Evolutionary conservation across 2,329 filamentous ascomycete species (phyloP).

Genomic region (Exophiala calicioides): DNA sequence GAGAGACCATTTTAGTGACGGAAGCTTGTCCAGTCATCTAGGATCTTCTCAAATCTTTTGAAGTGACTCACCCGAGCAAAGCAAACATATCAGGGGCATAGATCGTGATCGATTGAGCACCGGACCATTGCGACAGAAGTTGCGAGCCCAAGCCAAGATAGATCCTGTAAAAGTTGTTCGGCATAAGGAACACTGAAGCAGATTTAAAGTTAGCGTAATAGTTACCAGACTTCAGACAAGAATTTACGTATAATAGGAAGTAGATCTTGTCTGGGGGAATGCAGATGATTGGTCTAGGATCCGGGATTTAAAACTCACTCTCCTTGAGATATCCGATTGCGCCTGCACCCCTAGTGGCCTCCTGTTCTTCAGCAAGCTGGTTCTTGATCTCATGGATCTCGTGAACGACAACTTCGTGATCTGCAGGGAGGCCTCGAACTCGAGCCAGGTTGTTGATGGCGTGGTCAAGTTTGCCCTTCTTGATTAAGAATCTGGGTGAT

Average conservation of each 20-base stretch:
- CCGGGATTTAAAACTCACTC: no score
- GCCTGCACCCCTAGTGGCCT: conserved; percentile 67
- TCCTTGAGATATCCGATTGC: conserved; percentile 68
- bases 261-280: no score
- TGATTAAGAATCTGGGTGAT: conserved; percentile 71
- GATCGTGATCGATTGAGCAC: conserved; percentile 72
- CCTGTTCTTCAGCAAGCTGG: conserved; percentile 68
- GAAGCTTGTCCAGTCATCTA: no score
- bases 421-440: conserved; percentile 60
- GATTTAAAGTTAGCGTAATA: no score
- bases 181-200: conserved; percentile 66
- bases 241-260: no score
- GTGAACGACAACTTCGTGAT: conserved; percentile 61
- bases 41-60: no score
- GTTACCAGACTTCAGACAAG: no score
- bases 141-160: conserved; percentile 70
- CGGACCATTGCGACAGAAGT: conserved; percentile 72
- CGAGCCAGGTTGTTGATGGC: conserved; percentile 50
- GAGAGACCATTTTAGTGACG: no score
- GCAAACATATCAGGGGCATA: conserved; percentile 74
- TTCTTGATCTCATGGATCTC: conserved; percentile 67
- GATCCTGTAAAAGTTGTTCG: conserved; percentile 71
- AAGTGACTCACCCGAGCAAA: conserved; percentile 58
- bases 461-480: conserved; percentile 59
- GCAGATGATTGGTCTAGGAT: no score